A percentile compares a stretch with the other conserved stretches of the same genome.
Conservation (phyloP, 768 basidiomycete species). For the Mycena polygramma region DNA sequence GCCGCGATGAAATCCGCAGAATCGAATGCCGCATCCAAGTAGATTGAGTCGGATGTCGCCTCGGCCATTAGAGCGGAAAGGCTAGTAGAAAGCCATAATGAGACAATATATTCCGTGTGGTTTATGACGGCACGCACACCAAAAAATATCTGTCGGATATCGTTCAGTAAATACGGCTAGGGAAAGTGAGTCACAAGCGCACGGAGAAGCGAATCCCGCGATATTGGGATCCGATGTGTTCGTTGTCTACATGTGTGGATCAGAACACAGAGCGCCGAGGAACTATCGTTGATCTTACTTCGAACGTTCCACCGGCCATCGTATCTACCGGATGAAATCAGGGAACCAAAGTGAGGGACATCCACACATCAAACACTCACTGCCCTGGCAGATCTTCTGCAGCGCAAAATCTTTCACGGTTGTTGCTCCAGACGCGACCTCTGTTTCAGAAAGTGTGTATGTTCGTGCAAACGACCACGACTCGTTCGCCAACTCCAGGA, state of each 20-base stretch:
- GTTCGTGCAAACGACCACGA: conserved; percentile 7
- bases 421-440: not conserved
- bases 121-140: not conserved
- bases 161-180: not conserved
- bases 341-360: not conserved
- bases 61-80: conserved; percentile 32
- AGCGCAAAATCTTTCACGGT: not conserved
- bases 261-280: too few species aligned
- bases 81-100: not conserved
- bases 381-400: not conserved
- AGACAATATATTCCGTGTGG: not conserved
- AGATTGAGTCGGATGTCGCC: conserved; percentile 23
- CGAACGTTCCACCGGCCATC: conserved; percentile 24
- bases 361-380: not conserved
- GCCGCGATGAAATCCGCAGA: conserved; percentile 5
- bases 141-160: conserved; percentile 8
- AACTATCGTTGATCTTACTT: not conserved
- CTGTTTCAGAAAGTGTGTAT: not conserved
- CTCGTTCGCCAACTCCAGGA: conserved; percentile 2
- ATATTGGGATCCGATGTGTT: not conserved
- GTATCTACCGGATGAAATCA: not conserved
- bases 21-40: conserved; percentile 13
- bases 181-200: not conserved
- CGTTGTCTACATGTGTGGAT: not conserved
- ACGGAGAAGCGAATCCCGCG: conserved; percentile 3